phyloP scores from a whole-genome alignment of 768 basidiomycete genomes.

The Rhizopogon rudus region DNA sequence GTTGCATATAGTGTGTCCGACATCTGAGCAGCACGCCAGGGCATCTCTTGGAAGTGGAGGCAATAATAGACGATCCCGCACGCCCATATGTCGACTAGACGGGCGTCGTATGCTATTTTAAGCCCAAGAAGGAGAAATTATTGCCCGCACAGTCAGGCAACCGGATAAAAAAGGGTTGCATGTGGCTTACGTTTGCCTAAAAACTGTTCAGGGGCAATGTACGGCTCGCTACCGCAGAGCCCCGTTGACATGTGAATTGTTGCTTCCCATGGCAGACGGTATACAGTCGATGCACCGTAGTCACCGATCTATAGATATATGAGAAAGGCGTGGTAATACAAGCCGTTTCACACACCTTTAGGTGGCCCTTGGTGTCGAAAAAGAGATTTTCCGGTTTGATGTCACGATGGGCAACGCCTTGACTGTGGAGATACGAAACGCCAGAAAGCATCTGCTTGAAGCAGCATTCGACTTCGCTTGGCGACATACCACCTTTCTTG shows the following conservation, averaged over 20 bases:
- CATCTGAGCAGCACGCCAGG: slow-evolving; percentile 92
- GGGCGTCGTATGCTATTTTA: slow-evolving; percentile 86
- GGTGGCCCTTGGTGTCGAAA: slow-evolving; percentile 86
- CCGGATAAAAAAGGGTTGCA: slow-evolving; percentile 26
- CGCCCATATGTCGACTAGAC: slow-evolving; percentile 97
- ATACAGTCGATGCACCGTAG: slow-evolving; percentile 98
- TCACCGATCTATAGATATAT: slow-evolving; percentile 75
- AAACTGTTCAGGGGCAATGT: slow-evolving; percentile 98
- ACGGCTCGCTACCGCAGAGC: slow-evolving; percentile 95
- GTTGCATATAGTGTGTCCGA: slow-evolving; percentile 77
- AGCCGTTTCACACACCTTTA: slow-evolving; percentile 64
- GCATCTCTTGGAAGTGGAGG: slow-evolving; percentile 95
- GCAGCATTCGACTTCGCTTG: slow-evolving; percentile 92
- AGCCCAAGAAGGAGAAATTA: slow-evolving; percentile 11
- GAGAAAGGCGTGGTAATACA: neutral
- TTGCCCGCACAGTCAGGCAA: slow-evolving; percentile 33
- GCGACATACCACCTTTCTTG: slow-evolving; percentile 92
- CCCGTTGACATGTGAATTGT: slow-evolving; percentile 97
- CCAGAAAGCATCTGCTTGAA: slow-evolving; percentile 95
- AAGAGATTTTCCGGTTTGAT: slow-evolving; percentile 98
- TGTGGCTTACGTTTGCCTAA: slow-evolving; percentile 84
- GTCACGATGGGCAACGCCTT: slow-evolving; percentile 97
- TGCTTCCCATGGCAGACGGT: slow-evolving; percentile 95
- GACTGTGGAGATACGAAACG: slow-evolving; percentile 86
- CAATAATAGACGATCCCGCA: slow-evolving; percentile 98